Evolutionary conservation across 2,329 filamentous ascomycete genomes (phyloP), one percentile per base, ranked within the genome.

Genomic region (Alternaria rosae): DNA sequence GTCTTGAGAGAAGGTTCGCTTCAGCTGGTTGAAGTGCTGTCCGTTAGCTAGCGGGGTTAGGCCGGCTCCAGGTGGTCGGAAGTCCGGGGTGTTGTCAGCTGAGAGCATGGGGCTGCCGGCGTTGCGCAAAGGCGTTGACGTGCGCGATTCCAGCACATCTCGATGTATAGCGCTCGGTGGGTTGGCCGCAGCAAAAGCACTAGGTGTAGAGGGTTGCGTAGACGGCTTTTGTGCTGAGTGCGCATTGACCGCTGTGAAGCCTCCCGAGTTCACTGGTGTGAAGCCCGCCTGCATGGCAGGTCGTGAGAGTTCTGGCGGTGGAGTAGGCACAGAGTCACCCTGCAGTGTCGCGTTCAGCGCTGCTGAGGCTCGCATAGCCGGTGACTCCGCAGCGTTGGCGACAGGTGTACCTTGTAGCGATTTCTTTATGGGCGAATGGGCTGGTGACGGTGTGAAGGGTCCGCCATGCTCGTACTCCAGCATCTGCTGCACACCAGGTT

Each of bases 401-500:
- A 71, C 86, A 74, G 86, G 82, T 4, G 85, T 86, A 20, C 78
- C 72, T 59, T 83, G 77, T 63, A 83, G 64, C 64, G 80, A 79
- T 28, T 84, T 86, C 70, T 84, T 94, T 74, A 93, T 84, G 1
- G 94, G 93, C 32, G 89, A 91, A 80, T 92, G 79, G 76, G 90
- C 81, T 4, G 94, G 93, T 5, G 88, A 90, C 17, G 90, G 89
- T 0, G 94, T 97, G 64, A 95, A 88, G 15, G 94, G 93, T 1
- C 94, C 95, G 61, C 94, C 94, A 74, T 97, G 93, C 78, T 98
- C 94, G 65, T 92, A 87, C 77, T 98, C 94, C 10, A 98, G 84
- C 79, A 97, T 93, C 73, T 97, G 94, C 72, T 97, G 94, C n/a
- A 98, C 94, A 28, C 93, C 92, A 4, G 95, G 95, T 78, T 97